Conservation (phyloP, 257 asterid genomes). For the Oldenlandia corymbosa region DNA sequence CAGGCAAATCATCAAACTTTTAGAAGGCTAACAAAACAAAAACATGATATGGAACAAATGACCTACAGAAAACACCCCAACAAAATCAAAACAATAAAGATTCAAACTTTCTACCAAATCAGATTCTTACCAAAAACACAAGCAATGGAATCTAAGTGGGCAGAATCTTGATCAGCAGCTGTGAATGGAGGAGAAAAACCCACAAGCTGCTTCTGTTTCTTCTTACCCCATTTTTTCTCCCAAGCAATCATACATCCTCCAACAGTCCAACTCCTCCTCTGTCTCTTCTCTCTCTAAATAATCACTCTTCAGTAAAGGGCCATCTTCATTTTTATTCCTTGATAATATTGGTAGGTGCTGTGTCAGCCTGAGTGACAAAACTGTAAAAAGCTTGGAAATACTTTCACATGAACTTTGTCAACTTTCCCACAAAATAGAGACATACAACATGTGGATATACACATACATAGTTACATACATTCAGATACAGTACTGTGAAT, state of each 20-base stretch:
- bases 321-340: slow-evolving; percentile 17
- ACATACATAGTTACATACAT: no score
- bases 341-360: slow-evolving; percentile 24
- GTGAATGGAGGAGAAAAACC: slow-evolving; percentile 38
- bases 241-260: slow-evolving; percentile 15
- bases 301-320: slow-evolving; percentile 22
- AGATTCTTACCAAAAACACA: slow-evolving; percentile 17
- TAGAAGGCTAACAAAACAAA: background rate
- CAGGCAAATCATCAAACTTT: background rate
- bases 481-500: background rate
- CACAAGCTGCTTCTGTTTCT: slow-evolving; percentile 46
- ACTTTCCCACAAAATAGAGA: background rate
- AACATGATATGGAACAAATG: slow-evolving; percentile 6
- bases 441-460: background rate
- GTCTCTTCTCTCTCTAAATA: slow-evolving; percentile 1
- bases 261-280: background rate
- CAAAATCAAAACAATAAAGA: slow-evolving; percentile 2
- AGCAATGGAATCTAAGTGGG: slow-evolving; percentile 11
- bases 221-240: slow-evolving; percentile 41
- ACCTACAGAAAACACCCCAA: background rate
- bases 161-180: slow-evolving; percentile 57
- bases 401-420: background rate
- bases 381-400: slow-evolving; percentile 24
- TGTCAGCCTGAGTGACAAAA: slow-evolving; percentile 29
- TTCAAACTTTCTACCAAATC: slow-evolving; percentile 11